These are phyloP conservation scores for Yarrowia hollandica DNA, from an alignment of 805 yeast genomes.

Conservation along the genomic window DNA sequence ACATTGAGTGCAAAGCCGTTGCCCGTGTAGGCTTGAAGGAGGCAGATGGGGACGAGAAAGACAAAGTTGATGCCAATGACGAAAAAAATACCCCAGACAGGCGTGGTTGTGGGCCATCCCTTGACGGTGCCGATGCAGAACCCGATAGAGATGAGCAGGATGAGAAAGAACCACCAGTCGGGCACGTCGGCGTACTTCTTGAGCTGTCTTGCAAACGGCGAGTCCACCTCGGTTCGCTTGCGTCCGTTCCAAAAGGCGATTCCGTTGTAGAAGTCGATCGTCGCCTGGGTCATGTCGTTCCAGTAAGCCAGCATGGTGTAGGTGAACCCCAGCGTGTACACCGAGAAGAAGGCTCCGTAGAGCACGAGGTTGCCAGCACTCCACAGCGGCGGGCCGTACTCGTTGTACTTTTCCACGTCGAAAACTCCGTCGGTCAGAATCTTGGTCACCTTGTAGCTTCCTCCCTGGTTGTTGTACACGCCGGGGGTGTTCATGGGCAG, in stretches of 20 bases:
- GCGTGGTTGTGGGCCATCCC: conserved; percentile 50
- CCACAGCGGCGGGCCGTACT: conserved; percentile 66
- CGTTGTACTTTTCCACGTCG: conserved; percentile 49
- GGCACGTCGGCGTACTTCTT: conserved; percentile 65
- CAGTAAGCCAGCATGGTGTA: conserved; percentile 39
- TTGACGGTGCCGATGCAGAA: conserved; percentile 40
- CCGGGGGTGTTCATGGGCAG: conserved; percentile 59
- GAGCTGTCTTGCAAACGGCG: conserved; percentile 45
- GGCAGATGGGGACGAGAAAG: conserved; percentile 57
- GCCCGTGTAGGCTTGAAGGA: conserved; percentile 61
- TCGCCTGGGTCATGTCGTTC: conserved; percentile 33
- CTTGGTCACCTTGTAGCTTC: conserved; percentile 49
- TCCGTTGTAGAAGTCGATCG: conserved; percentile 15
- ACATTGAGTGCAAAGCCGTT: conserved; percentile 57
- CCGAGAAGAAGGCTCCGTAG: conserved; percentile 58
- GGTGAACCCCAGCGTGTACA: conserved; percentile 56
- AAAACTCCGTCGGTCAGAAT: conserved; percentile 45
- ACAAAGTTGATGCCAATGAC: conserved; percentile 55
- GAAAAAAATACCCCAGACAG: conserved; percentile 61
- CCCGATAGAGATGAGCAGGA: conserved; percentile 48
- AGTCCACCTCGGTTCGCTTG: conserved; percentile 17
- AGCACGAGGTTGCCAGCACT: conserved; percentile 48
- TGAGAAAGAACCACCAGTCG: conserved; percentile 63
- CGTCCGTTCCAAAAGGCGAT: background rate
- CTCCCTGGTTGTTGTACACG: conserved; percentile 54